Evolutionary conservation across 192 early-diverging fungal species (phyloP).

Genomic region (Mortierella alpina): DNA sequence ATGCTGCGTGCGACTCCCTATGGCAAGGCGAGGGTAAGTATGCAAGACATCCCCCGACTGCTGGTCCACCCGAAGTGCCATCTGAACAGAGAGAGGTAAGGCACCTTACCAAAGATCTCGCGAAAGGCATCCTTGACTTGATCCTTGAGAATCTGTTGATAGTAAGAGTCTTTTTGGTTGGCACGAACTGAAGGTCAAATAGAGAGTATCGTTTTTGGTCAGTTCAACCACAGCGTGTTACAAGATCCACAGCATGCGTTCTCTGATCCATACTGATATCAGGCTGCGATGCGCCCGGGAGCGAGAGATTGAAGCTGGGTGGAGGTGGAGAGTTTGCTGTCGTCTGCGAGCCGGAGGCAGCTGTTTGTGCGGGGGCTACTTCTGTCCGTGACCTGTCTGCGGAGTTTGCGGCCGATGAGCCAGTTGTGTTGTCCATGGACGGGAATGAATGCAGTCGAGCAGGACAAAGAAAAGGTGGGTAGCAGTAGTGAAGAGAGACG

Average conservation of each 20-base stretch:
- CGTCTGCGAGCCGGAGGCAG: conserved; percentile 1
- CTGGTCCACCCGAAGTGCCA: neutral
- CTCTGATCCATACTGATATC: conserved; percentile 69
- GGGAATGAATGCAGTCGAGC: neutral
- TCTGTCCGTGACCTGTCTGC: conserved; percentile 43
- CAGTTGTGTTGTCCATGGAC: neutral
- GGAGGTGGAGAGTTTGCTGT: neutral
- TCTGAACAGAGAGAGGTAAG: neutral
- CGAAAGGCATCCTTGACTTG: conserved; percentile 73
- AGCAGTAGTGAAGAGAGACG: neutral
- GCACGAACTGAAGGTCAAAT: conserved; percentile 75
- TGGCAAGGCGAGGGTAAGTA: neutral
- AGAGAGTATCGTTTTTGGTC: neutral
- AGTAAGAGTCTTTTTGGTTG: conserved; percentile 91
- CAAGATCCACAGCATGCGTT: too few relatives aligned
- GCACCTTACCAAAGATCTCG: conserved; percentile 67
- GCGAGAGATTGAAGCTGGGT: conserved; percentile 53
- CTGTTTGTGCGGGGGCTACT: conserved; percentile 1
- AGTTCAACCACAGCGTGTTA: too few relatives aligned
- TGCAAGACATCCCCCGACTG: too few relatives aligned
- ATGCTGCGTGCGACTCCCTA: conserved; percentile 70
- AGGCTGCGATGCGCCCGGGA: conserved; percentile 81
- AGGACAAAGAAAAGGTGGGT: neutral
- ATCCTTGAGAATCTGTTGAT: conserved; percentile 73
- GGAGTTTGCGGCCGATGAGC: conserved; percentile 34